phyloP scores from a whole-genome alignment of 306 rosid genomes.

The Cucurbita pepo region DNA sequence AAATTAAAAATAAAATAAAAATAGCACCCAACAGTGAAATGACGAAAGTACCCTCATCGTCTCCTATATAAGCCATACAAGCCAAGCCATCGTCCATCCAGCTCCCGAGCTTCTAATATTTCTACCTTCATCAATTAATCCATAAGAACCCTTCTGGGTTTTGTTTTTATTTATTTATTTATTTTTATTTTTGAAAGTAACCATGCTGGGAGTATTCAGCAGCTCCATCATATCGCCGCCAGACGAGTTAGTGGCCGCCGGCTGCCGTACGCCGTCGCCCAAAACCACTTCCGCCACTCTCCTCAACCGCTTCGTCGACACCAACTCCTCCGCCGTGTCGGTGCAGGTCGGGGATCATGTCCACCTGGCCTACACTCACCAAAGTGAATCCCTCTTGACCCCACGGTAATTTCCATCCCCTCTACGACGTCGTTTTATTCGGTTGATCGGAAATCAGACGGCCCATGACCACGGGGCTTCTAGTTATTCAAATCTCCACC shows the following conservation, averaged over 20 bases:
- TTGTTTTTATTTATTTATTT: no score
- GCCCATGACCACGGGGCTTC: neutral
- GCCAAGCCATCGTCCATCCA: no score
- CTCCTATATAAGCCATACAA: no score
- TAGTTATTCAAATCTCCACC: neutral
- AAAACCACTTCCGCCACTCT: slow-evolving; percentile 44
- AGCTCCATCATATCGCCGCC: slow-evolving; percentile 71
- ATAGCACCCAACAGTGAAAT: no score
- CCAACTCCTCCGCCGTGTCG: slow-evolving; percentile 44
- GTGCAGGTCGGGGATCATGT: slow-evolving; percentile 54
- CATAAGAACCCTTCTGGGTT: no score
- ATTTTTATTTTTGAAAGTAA: no score
- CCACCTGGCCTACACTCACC: slow-evolving; percentile 59
- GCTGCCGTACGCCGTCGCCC: slow-evolving; percentile 84
- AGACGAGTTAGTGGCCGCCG: slow-evolving; percentile 82
- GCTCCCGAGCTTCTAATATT: no score
- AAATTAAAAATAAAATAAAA: no score
- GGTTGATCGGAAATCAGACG: neutral
- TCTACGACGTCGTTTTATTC: neutral
- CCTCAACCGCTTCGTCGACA: slow-evolving; percentile 41
- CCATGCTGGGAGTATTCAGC: slow-evolving; percentile 82
- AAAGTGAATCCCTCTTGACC: slow-evolving; percentile 39
- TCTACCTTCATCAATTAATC: no score
- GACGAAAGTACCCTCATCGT: no score
- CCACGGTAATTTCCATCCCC: slow-evolving; percentile 51